Evolutionary conservation across 2,329 filamentous ascomycete species (phyloP).

Genomic region (Oidium heveae): DNA sequence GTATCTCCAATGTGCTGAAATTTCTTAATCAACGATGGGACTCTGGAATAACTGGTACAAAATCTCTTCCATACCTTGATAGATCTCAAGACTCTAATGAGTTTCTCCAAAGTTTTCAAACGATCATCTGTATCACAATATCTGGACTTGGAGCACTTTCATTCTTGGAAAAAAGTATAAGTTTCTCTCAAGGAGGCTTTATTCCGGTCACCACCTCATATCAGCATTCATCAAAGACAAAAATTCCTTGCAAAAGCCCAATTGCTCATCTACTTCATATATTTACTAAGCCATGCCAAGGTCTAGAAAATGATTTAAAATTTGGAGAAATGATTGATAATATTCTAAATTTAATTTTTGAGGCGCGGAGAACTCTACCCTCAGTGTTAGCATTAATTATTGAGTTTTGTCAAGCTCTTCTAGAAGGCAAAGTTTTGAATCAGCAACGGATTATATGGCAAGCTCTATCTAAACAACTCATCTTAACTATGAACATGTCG

Average conservation of each 20-base stretch:
- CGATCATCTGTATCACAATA: slow-evolving; percentile 24
- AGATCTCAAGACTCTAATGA: slow-evolving; percentile 22
- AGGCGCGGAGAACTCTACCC: slow-evolving; percentile 14
- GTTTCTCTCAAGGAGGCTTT: slow-evolving; percentile 18
- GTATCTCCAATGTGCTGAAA: slow-evolving; percentile 46
- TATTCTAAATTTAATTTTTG: slow-evolving; percentile 33
- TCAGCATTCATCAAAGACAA: slow-evolving; percentile 5
- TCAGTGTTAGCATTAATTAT: slow-evolving; percentile 16
- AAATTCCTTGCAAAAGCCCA: slow-evolving; percentile 28
- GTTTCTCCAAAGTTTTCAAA: slow-evolving; percentile 28
- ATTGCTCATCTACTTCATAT: slow-evolving; percentile 40
- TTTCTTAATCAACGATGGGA: slow-evolving; percentile 47
- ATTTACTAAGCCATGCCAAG: slow-evolving; percentile 15
- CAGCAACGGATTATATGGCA: slow-evolving; percentile 9
- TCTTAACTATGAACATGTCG: slow-evolving; percentile 5
- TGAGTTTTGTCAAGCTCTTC: slow-evolving; percentile 9
- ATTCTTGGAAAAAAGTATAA: slow-evolving; percentile 35
- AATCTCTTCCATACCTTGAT: slow-evolving; percentile 9
- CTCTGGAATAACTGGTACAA: slow-evolving; percentile 17
- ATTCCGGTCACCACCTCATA: neutral
- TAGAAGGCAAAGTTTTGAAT: slow-evolving; percentile 8
- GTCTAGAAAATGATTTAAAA: slow-evolving; percentile 7
- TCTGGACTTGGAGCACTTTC: slow-evolving; percentile 29
- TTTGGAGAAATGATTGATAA: slow-evolving; percentile 17
- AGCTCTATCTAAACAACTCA: slow-evolving; percentile 10